A percentile compares a stretch with the other conserved stretches of the same genome.
Conservation (phyloP, 805 yeast genomes). For the Saccharomycopsis vini region DNA sequence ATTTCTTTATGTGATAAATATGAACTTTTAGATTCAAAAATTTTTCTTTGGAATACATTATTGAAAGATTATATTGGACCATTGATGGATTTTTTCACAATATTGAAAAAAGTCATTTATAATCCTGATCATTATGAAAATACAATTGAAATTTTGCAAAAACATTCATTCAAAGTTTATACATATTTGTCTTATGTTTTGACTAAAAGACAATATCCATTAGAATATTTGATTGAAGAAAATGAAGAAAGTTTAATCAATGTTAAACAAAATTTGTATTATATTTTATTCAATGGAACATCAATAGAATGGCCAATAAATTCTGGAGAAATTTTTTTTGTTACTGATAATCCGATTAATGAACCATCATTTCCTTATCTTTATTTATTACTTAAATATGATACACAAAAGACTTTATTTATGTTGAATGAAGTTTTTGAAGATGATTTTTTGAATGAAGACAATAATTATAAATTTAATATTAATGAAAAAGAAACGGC, state of each 20-base stretch:
- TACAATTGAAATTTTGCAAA: neutral
- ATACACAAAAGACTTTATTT: constrained; percentile 52
- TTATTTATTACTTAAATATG: constrained; percentile 42
- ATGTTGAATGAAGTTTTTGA: constrained; percentile 79
- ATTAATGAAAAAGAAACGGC: neutral
- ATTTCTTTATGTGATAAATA: constrained; percentile 50
- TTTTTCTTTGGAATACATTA: constrained; percentile 64
- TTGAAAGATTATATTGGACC: constrained; percentile 69
- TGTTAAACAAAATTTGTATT: constrained; percentile 46
- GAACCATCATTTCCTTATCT: constrained; percentile 67
- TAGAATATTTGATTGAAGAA: constrained; percentile 39
- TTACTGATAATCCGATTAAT: constrained; percentile 17
- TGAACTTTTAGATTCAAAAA: constrained; percentile 50
- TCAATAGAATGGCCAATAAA: constrained; percentile 38
- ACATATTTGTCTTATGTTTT: constrained; percentile 60
- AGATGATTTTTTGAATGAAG: constrained; percentile 64
- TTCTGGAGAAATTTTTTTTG: constrained; percentile 27
- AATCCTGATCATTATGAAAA: constrained; percentile 1
- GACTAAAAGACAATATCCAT: constrained; percentile 78
- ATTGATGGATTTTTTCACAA: constrained; percentile 40
- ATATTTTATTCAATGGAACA: constrained; percentile 51
- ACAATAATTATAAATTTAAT: constrained; percentile 24
- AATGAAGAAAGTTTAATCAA: constrained; percentile 24
- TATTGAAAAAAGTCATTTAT: constrained; percentile 10
- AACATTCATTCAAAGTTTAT: constrained; percentile 30